These are phyloP conservation scores for Discostella pseudostelligera DNA, from an alignment of 108 stramenopile genomes.

Conservation along the genomic window DNA sequence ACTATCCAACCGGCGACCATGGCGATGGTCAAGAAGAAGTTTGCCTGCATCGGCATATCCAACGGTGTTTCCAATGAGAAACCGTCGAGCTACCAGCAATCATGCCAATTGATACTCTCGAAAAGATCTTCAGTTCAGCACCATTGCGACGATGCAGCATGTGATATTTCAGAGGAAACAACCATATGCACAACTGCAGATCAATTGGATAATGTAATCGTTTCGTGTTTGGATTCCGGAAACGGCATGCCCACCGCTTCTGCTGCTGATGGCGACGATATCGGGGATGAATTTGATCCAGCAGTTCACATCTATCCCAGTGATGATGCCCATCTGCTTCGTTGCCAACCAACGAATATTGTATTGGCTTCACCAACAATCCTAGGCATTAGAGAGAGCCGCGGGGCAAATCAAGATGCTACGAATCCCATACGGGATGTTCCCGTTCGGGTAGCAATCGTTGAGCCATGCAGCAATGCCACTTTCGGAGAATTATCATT, in stretches of 20 bases:
- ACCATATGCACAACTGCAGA: slow-evolving; percentile 2
- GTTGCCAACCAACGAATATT: slow-evolving; percentile 23
- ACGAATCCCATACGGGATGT: neutral
- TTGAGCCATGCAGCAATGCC: slow-evolving; percentile 18
- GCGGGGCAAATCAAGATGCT: neutral
- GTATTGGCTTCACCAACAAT: slow-evolving; percentile 5
- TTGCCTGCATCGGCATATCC: slow-evolving; percentile 5
- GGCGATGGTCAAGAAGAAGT: neutral
- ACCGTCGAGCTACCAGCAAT: slow-evolving; percentile 5
- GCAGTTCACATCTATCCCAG: slow-evolving; percentile 18
- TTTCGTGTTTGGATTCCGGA: neutral
- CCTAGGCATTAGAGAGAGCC: slow-evolving; percentile 20
- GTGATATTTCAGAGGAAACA: no score
- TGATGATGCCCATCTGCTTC: slow-evolving; percentile 39
- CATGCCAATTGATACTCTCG: slow-evolving; percentile 2
- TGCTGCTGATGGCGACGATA: neutral
- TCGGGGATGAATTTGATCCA: slow-evolving; percentile 13
- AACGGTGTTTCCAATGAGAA: neutral
- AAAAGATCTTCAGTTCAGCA: neutral
- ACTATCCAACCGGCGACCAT: neutral
- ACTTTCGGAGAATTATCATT: slow-evolving; percentile 10
- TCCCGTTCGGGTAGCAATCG: slow-evolving; percentile 12
- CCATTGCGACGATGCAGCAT: neutral
- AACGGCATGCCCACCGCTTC: neutral
- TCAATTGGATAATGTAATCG: slow-evolving; percentile 11